phyloP scores from a whole-genome alignment of 2,329 filamentous ascomycete species.

The Xylariomycetidae sp. region DNA sequence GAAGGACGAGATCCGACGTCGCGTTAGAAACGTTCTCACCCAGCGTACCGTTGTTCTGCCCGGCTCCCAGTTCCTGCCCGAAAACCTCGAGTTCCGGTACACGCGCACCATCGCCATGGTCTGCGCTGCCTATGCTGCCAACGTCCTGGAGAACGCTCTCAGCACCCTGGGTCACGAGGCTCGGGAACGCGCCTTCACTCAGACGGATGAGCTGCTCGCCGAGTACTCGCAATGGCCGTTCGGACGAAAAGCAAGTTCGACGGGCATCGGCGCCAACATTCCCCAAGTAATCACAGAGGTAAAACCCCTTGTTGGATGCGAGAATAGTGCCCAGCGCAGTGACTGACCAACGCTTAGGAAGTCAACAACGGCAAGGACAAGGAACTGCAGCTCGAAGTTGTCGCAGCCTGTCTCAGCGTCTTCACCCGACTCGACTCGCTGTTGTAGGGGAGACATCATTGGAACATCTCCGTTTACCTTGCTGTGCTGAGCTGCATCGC shows the following conservation, averaged over 20 bases:
- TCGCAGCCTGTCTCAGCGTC: conserved; percentile 92
- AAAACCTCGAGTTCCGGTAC: conserved; percentile 91
- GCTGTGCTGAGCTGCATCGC: no score
- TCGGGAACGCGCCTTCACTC: conserved; percentile 87
- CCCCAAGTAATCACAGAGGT: conserved; percentile 78
- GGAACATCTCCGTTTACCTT: no score
- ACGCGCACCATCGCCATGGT: conserved; percentile 91
- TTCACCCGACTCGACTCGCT: conserved; percentile 96
- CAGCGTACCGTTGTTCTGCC: conserved; percentile 90
- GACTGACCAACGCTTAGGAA: conserved; percentile 52
- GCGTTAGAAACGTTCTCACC: conserved; percentile 87
- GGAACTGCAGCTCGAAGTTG: conserved; percentile 93
- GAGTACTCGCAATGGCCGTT: conserved; percentile 99
- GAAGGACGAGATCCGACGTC: conserved; percentile 92
- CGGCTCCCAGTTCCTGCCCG: conserved; percentile 80
- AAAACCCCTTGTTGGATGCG: conserved; percentile 13
- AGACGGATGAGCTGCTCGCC: conserved; percentile 90
- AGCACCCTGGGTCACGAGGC: conserved; percentile 90
- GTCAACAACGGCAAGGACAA: conserved; percentile 82
- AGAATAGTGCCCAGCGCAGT: neutral
- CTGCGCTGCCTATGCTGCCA: conserved; percentile 94
- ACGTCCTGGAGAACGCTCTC: conserved; percentile 96
- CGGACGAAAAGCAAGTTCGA: conserved; percentile 69
- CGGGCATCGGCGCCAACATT: conserved; percentile 88
- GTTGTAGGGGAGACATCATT: no score